Percentiles rank a stretch among this genome's conserved stretches.
These are phyloP conservation scores for Aspergillus carlsbadensis DNA, from an alignment of 495 filamentous ascomycete genomes.

Conservation along the genomic window DNA sequence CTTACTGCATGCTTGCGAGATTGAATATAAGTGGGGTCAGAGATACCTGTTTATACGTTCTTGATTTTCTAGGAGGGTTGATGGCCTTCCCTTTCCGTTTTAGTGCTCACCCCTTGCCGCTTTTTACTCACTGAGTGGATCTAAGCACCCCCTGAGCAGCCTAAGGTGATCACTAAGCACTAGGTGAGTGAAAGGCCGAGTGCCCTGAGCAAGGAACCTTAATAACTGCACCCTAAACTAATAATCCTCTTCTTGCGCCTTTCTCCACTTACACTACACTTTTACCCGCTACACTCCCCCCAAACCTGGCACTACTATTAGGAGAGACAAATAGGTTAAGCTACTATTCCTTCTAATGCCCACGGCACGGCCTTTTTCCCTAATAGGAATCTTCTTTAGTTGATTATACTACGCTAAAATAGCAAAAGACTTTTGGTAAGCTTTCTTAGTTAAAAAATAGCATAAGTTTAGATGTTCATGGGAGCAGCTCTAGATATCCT, in stretches of 20 bases:
- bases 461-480: conserved; percentile 1
- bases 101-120: conserved; percentile 33
- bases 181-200: neutral
- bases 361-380: conserved; percentile 5
- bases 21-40: too few relatives aligned
- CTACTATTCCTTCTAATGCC: conserved; percentile 3
- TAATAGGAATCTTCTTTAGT: conserved; percentile 6
- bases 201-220: conserved; percentile 3
- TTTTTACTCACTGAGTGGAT: conserved; percentile 31
- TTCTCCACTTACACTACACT: conserved; percentile 5
- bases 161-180: conserved; percentile 10
- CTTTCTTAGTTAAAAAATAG: neutral
- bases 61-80: conserved; percentile 5
- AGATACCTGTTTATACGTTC: too few relatives aligned
- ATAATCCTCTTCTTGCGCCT: conserved; percentile 3
- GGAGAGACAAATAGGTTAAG: conserved; percentile 6
- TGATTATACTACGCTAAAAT: neutral
- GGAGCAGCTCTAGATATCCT: conserved; percentile 5
- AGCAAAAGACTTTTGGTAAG: conserved; percentile 2
- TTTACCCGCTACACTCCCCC: conserved; percentile 8
- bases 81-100: conserved; percentile 16
- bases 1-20: too few relatives aligned
- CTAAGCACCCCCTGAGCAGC: conserved; percentile 13
- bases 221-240: conserved; percentile 10
- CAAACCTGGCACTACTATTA: neutral